Evolutionary conservation across 768 basidiomycete genomes (phyloP), one percentile per base, ranked within the genome.

Genomic region (Boletus reticuloceps): DNA sequence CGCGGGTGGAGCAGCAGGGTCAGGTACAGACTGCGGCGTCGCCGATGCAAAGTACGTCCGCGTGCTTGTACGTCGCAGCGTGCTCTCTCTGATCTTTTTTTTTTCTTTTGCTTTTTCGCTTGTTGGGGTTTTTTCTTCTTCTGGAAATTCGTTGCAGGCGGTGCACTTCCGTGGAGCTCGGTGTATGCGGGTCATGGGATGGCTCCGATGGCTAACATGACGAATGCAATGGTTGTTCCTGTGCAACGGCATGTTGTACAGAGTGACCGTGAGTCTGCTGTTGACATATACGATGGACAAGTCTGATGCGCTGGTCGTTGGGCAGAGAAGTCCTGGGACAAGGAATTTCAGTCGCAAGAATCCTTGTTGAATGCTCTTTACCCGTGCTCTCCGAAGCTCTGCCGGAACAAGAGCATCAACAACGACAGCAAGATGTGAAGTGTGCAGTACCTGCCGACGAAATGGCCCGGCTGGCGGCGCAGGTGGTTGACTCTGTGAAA

Each of bases 401-500:
- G 3, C 31, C 54, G 37, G 49, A 56, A 45, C 63, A 63, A 37
- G 55, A 65, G 20, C 58, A 62, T 5, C 47, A 37, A 19, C 39
- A 50, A 32, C 14, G 2, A 11, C 51, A 58, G 16, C 54, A 55
- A 1, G 58, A 66, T 52, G 64, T 72, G 38, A 64, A 71, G 53
- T 1, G 62, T 67, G 54, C 64, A 66, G 59, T 56, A 31, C 43
- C 64, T 61, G 9, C 62, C 3, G 90, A 94, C 60, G 86, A 90
- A 44, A 83, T 96, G 44, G 87, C 93, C 3, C 80, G 82, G 29
- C 88, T 91, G 9, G 94, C 94, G 12, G 91, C 83, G 10, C 74
- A 85, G 41, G 79, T 96, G 38, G 74, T 96, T 51, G 83, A 91
- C 40, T 79, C 86, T n/a, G 81, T 95, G 44, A 77, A 81, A 64